Evolutionary conservation across 257 asterid species (phyloP).

Genomic region (Plectranthus barbatus): DNA sequence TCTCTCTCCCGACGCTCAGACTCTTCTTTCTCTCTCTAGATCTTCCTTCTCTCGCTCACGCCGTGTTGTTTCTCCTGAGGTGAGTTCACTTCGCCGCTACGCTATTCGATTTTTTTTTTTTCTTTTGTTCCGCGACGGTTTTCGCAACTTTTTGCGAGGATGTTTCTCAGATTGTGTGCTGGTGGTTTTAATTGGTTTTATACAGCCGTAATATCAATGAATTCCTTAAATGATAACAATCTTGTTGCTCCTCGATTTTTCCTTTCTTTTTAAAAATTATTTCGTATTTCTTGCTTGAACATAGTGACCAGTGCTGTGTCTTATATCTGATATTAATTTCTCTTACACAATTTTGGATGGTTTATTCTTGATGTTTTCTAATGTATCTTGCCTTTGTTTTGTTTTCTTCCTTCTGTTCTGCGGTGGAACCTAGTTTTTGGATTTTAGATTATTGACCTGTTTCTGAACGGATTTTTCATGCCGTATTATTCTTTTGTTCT

Average conservation of each 20-base stretch:
- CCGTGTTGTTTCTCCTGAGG: slow-evolving; percentile 22
- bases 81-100: slow-evolving; percentile 22
- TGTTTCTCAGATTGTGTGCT: slow-evolving; percentile 2
- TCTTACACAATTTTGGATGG: background rate
- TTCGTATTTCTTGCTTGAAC: background rate
- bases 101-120: background rate
- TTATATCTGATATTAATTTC: slow-evolving; percentile 2
- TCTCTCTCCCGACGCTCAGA: slow-evolving; percentile 15
- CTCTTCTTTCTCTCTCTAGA: slow-evolving; percentile 28
- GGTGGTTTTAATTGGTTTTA: background rate
- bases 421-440: background rate
- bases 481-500: background rate
- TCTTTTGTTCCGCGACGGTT: background rate
- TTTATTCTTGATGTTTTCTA: background rate
- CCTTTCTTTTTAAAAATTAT: background rate
- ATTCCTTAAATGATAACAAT: background rate
- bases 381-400: background rate
- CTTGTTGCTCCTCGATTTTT: background rate
- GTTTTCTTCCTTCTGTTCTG: background rate
- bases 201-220: slow-evolving; percentile 12
- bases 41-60: slow-evolving; percentile 20
- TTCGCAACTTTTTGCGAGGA: background rate
- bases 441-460: background rate
- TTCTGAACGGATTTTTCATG: background rate
- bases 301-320: background rate